Base-by-base conservation (phyloP, 2,329 filamentous ascomycete genomes). In the Penicillium oxalicum region DNA sequence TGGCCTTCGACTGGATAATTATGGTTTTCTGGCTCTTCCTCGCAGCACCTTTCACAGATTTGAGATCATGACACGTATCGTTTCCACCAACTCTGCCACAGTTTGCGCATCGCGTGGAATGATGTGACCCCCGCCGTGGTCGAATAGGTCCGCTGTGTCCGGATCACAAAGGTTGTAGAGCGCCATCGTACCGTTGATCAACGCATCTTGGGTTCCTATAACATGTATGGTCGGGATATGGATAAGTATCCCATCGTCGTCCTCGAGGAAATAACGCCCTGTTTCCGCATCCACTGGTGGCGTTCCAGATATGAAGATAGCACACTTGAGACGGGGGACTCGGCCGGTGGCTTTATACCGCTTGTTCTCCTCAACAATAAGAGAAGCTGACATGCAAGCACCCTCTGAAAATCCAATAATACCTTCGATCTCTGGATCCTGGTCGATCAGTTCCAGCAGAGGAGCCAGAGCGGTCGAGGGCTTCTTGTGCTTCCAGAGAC, bases 51-150 rank as follows among this genome's bases (percentile, higher is more conserved):
- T 27, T 44, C 33, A 36, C 25, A 44, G 18, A 36, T 44, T 12
- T 18, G 25, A 26, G 12, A 44, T 13, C 42, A 44, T 44, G 12
- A 32, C 11, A 28, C 25, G 42, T 2, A 44, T 36, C 2, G 27
- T 13, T 9, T 44, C 35, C 7, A n/a, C 34, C 5, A 44, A 11
- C 9, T 44, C 42, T 5, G 42, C 12, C 24, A 44, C 42, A 7
- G 42, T 44, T 18, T 44, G 42, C 33, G 42, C 42, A 13, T 44
- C 42, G 4, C 66, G 58, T 5, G 73, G 72, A 7, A 75, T 57
- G 2, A 66, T 66, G 53, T 75, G 73, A 0, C 73, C 73, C 29
- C 70, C 70, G 0, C 68, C 72, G 44, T 74, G 70, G 41, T 75
- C 72, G 32, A 74, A 74, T 4, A 75, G 56, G 40, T 66, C 65